Conservation (phyloP, 805 yeast species). For the Metschnikowia hibisci region DNA sequence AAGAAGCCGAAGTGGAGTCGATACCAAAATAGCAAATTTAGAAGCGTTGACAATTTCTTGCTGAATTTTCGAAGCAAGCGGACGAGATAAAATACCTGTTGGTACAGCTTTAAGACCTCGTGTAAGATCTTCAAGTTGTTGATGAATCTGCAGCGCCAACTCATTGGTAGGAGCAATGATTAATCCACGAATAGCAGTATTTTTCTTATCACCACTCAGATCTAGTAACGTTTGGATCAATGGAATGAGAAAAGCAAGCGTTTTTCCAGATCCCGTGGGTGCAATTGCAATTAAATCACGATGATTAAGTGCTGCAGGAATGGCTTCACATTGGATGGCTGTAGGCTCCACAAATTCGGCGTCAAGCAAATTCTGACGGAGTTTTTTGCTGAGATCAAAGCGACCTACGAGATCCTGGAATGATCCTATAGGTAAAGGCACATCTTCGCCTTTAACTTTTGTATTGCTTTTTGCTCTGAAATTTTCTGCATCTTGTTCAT, state of each 20-base stretch:
- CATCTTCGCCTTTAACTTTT: constrained; percentile 77
- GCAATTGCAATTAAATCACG: constrained; percentile 91
- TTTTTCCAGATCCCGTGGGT: constrained; percentile 98
- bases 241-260: constrained; percentile 85
- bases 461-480: constrained; percentile 59
- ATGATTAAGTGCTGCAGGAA: constrained; percentile 65
- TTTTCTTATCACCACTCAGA: constrained; percentile 19
- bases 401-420: constrained; percentile 75
- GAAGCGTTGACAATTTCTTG: constrained; percentile 54
- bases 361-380: constrained; percentile 60
- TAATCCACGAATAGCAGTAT: constrained; percentile 63
- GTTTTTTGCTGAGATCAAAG: constrained; percentile 56
- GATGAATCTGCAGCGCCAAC: constrained; percentile 79
- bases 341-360: constrained; percentile 84
- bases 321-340: constrained; percentile 86
- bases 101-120: constrained; percentile 50
- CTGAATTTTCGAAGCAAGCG: constrained; percentile 63
- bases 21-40: constrained; percentile 73
- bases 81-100: constrained; percentile 65
- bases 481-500: constrained; percentile 53
- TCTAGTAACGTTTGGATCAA: constrained; percentile 51
- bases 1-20: constrained; percentile 86
- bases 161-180: constrained; percentile 94
- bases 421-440: constrained; percentile 88
- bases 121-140: constrained; percentile 58